Conservation (phyloP, 2,329 filamentous ascomycete species). For the Sporothrix pseudoabietina region DNA sequence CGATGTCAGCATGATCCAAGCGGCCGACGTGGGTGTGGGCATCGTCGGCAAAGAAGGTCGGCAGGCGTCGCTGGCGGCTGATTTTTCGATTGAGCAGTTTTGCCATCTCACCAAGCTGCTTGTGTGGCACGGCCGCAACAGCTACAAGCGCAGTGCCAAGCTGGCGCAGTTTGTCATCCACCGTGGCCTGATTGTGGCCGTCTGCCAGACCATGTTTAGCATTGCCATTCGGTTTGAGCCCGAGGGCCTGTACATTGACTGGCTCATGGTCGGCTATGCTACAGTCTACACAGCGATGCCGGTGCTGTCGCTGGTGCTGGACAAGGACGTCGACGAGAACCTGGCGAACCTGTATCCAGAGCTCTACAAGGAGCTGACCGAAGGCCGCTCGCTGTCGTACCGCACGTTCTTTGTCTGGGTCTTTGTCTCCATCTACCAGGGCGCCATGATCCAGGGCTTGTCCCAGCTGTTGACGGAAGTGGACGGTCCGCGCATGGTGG, state of each 20-base stretch:
- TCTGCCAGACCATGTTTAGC: conserved; percentile 97
- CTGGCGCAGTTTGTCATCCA: conserved; percentile 98
- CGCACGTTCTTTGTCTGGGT: conserved; percentile 98
- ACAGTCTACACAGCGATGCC: conserved; percentile 94
- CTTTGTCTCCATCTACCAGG: conserved; percentile 91
- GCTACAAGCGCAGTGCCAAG: conserved; percentile 94
- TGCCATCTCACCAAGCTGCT: conserved; percentile 91
- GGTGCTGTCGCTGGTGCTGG: conserved; percentile 89
- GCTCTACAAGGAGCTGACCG: conserved; percentile 95
- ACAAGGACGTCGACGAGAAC: conserved; percentile 92
- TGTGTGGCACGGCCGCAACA: conserved; percentile 98
- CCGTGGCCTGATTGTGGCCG: conserved; percentile 88
- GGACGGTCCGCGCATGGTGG: conserved; percentile 74
- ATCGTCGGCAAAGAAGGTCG: conserved; percentile 98
- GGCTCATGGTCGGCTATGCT: conserved; percentile 94
- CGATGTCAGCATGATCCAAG: conserved; percentile 99
- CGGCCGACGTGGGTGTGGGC: conserved; percentile 94
- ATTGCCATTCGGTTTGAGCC: conserved; percentile 92
- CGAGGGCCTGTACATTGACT: conserved; percentile 92
- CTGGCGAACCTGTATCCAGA: conserved; percentile 95
- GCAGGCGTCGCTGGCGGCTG: conserved; percentile 90
- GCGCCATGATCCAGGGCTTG: conserved; percentile 91
- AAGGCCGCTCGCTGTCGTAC: conserved; percentile 83
- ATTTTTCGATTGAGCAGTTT: conserved; percentile 96
- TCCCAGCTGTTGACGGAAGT: conserved; percentile 83